These are phyloP conservation scores for Lepidium didymum DNA, from an alignment of 345 rosid species.

Conservation along the genomic window DNA sequence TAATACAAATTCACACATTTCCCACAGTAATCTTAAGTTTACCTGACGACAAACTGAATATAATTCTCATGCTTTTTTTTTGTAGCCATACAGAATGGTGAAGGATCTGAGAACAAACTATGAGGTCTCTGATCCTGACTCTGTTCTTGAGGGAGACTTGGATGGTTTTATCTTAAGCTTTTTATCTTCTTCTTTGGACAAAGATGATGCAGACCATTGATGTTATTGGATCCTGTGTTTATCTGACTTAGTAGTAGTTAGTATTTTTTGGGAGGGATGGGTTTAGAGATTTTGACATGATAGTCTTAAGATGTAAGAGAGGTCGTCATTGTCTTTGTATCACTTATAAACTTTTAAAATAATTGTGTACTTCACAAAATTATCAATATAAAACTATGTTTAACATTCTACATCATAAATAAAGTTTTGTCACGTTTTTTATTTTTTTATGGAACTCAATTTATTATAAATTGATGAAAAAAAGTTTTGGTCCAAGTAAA, in stretches of 20 bases:
- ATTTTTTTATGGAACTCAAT: too few species aligned
- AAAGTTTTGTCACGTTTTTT: too few species aligned
- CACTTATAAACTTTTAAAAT: background rate
- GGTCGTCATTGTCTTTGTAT: background rate
- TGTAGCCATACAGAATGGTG: conserved; percentile 88
- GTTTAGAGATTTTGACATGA: background rate
- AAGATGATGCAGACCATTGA: conserved; percentile 32
- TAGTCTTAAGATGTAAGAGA: background rate
- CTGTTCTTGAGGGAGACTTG: conserved; percentile 82
- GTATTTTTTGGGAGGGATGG: background rate
- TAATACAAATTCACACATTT: conserved; percentile 1
- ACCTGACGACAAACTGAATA: background rate
- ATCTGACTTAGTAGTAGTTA: background rate
- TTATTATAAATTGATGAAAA: too few species aligned
- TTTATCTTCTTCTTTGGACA: conserved; percentile 65
- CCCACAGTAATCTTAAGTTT: background rate
- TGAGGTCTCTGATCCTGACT: conserved; percentile 86
- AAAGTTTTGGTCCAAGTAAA: too few species aligned
- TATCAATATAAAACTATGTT: too few species aligned
- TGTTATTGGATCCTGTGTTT: conserved; percentile 1
- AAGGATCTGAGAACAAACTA: conserved; percentile 90
- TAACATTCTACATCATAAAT: too few species aligned
- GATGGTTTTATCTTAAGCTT: conserved; percentile 81
- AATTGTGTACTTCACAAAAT: too few species aligned
- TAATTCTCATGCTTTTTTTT: background rate